These are phyloP conservation scores for Hyphodiscus hymeniophilus DNA, from an alignment of 495 filamentous ascomycete species.

Conservation along the genomic window DNA sequence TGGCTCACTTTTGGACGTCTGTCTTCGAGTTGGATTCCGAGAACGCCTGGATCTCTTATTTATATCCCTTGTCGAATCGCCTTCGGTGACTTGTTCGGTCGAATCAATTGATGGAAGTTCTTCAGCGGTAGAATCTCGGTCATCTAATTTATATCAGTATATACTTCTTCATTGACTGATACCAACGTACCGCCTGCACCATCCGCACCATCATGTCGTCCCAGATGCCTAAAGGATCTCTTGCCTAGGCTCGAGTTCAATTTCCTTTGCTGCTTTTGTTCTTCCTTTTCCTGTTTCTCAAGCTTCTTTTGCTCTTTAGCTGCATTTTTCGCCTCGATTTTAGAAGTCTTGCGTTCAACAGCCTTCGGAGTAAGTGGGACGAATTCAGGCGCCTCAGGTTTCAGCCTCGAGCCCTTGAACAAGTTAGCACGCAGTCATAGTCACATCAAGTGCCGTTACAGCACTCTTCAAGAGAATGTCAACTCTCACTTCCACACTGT, in stretches of 20 bases:
- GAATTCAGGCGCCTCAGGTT: conserved; percentile 47
- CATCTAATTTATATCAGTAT: background rate
- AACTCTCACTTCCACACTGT: background rate
- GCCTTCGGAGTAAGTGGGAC: conserved; percentile 26
- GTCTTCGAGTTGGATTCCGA: conserved; percentile 8
- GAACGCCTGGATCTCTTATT: conserved; percentile 13
- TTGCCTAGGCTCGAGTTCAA: conserved; percentile 1
- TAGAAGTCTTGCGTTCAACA: background rate
- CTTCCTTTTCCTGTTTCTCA: conserved; percentile 1
- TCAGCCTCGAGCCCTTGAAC: conserved; percentile 40
- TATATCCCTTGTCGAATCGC: conserved; percentile 4
- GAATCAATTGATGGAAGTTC: background rate
- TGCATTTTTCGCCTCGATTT: conserved; percentile 1
- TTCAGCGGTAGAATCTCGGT: background rate
- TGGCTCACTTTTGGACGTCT: conserved; percentile 18
- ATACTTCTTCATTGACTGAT: background rate
- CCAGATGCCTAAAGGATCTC: conserved; percentile 9
- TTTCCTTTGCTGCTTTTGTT: background rate
- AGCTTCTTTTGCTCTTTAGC: conserved; percentile 10
- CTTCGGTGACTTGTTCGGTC: background rate
- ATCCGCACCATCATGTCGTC: conserved; percentile 1
- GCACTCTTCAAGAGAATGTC: no score
- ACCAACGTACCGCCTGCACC: background rate
- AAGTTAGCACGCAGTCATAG: conserved; percentile 30
- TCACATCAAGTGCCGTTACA: no score